Conservation (phyloP, 306 rosid species). For the Dryas octopetala region DNA sequence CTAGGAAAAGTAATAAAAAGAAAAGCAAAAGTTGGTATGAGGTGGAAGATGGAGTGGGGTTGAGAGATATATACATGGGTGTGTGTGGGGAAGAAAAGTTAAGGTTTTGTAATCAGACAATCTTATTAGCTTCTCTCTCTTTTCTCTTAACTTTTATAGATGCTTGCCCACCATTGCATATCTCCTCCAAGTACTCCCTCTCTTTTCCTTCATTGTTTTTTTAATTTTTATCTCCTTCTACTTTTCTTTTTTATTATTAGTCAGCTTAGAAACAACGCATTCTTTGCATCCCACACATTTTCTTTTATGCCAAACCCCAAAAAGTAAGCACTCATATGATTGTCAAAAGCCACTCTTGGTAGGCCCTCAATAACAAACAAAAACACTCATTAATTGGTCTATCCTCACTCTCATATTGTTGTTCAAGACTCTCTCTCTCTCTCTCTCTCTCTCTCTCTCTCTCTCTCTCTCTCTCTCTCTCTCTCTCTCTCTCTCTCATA, state of each 20-base stretch:
- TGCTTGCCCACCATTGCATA: slow-evolving; percentile 60
- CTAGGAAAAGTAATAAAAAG: slow-evolving; percentile 41
- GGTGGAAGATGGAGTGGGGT: slow-evolving; percentile 42
- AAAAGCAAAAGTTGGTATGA: slow-evolving; percentile 41
- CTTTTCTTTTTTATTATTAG: slow-evolving; percentile 18
- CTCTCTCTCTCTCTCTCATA: slow-evolving; percentile 30
- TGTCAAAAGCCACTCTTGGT: slow-evolving; percentile 50
- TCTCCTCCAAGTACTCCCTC: slow-evolving; percentile 41
- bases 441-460: slow-evolving; percentile 28
- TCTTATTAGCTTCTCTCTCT: slow-evolving; percentile 34
- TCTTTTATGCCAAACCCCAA: slow-evolving; percentile 43
- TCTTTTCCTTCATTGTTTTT: neutral
- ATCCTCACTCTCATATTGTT: slow-evolving; percentile 12
- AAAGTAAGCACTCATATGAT: slow-evolving; percentile 64
- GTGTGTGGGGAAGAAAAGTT: slow-evolving; percentile 47
- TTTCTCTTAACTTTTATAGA: slow-evolving; percentile 46
- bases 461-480: slow-evolving; percentile 18
- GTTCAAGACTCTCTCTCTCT: slow-evolving; percentile 7
- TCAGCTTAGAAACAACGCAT: slow-evolving; percentile 90
- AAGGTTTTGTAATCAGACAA: slow-evolving; percentile 47
- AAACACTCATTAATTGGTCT: slow-evolving; percentile 14
- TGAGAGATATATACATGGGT: slow-evolving; percentile 36
- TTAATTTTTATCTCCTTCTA: slow-evolving; percentile 1
- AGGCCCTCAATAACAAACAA: slow-evolving; percentile 50
- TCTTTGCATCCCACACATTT: slow-evolving; percentile 54